Base-by-base conservation (phyloP, 257 asterid genomes). In the Pogostemon cablin region DNA sequence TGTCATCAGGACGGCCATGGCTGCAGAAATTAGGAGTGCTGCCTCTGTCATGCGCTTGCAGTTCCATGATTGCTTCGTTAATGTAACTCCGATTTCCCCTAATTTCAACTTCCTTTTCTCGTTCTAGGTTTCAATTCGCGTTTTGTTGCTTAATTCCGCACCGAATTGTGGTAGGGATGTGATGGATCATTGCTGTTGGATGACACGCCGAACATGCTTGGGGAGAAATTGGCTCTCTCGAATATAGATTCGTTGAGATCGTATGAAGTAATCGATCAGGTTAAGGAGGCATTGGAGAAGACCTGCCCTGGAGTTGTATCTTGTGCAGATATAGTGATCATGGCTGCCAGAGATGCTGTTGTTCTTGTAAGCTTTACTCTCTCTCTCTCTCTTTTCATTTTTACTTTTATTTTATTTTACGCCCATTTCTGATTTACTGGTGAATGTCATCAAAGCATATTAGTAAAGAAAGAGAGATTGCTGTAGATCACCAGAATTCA, bases 271-370 rank as follows among this genome's bases (percentile, higher is more conserved):
- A 52, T 95, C 25, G 98, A 95, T 77, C 88, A 86, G 71, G 74
- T 75, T 72, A 95, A 95, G 80, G 89, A 77, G 17, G 93, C 89
- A 0, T 10, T 93, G 60, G 99, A 95, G 81, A 64, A 40, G 53
- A 85, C 57, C 1, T 95, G 98, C 17, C 96, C 98, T 0, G 83
- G 80, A 4, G 78, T 84, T 35, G 99, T 95, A 56, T 95, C 99
- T 58, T 95, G 99, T 77, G 99, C 99, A 63, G 99, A 93, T 80
- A 80, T 93, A 67, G 11, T 93, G 1, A 78, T 91, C 84, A 87
- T 93, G 95, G 96, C 98, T 56, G 85, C 99, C 3, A 84, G 99
- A 79, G 98, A 95, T 83, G 99, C 98, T 47, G 96, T 91, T 84
- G 57, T 78, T 68, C 84, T 95, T 86, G 99, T 93, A 80, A 59